phyloP scores from a whole-genome alignment of 202 grass and related monocot species.

The Panicum virgatum region DNA sequence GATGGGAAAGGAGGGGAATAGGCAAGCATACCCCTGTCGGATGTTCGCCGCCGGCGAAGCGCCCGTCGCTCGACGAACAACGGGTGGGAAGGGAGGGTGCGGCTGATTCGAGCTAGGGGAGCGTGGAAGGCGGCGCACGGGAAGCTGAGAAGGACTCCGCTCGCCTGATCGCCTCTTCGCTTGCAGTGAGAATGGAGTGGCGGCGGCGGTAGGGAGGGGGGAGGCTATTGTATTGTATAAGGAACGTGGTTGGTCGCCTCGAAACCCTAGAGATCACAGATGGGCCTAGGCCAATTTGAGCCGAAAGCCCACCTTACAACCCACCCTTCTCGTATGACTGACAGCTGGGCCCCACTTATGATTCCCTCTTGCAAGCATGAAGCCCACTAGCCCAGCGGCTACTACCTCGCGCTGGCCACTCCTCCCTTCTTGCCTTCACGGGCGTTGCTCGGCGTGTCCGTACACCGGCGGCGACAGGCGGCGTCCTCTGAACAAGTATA shows the following conservation, averaged over 20 bases:
- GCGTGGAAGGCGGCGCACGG: no score
- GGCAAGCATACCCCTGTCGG: no score
- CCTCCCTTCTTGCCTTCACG: not conserved
- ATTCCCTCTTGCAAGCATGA: not conserved
- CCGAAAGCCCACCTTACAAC: not conserved
- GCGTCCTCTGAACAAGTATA: not conserved
- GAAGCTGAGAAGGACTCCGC: no score
- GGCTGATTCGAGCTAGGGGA: no score
- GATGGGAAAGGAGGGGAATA: no score
- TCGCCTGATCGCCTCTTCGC: no score
- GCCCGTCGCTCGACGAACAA: no score
- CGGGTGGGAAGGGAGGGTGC: no score
- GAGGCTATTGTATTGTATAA: not conserved
- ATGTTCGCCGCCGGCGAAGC: no score
- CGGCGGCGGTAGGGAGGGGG: not conserved
- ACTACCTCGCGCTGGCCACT: not conserved
- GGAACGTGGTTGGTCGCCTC: not conserved
- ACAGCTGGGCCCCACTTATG: not conserved
- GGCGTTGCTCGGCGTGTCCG: not conserved
- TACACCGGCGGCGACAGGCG: not conserved
- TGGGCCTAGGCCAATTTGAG: not conserved
- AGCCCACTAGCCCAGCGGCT: not conserved
- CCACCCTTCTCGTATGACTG: no score
- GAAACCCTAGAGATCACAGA: not conserved
- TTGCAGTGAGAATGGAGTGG: not conserved